These are phyloP conservation scores for Halophytophthora polymorphica DNA, from an alignment of 352 stramenopile species.

Conservation along the genomic window DNA sequence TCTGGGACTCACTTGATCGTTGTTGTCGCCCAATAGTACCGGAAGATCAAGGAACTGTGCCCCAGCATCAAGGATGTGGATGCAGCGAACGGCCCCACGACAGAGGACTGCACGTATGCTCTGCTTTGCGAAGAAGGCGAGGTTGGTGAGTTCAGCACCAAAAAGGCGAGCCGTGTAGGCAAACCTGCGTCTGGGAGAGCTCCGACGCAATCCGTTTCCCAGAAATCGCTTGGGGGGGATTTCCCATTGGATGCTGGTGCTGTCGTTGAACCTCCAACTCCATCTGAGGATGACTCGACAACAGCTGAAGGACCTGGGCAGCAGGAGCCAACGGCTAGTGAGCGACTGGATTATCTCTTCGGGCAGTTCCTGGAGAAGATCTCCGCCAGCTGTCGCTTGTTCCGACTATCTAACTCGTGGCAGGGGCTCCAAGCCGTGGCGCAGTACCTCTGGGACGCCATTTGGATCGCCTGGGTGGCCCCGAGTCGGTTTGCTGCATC, in stretches of 20 bases:
- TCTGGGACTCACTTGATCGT: not conserved
- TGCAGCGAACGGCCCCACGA: slow-evolving; percentile 24
- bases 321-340: not conserved
- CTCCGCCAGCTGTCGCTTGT: slow-evolving; percentile 43
- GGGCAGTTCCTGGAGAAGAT: slow-evolving; percentile 34
- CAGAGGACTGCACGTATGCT: slow-evolving; percentile 38
- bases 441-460: slow-evolving; percentile 55
- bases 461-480: slow-evolving; percentile 56
- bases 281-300: not conserved
- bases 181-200: not conserved
- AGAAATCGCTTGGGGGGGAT: not conserved
- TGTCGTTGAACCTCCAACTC: not conserved
- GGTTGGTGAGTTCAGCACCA: not conserved
- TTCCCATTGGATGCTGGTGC: not conserved
- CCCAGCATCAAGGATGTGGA: slow-evolving; percentile 14
- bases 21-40: slow-evolving; percentile 24
- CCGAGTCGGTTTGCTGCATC: slow-evolving; percentile 26
- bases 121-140: slow-evolving; percentile 18
- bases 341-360: slow-evolving; percentile 22
- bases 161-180: not conserved
- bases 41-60: slow-evolving; percentile 26
- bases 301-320: not conserved
- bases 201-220: not conserved
- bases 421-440: slow-evolving; percentile 47
- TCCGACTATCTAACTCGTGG: slow-evolving; percentile 43